A percentile compares a stretch with the other conserved stretches of the same genome.
Evolutionary conservation across 2,329 filamentous ascomycete species (phyloP).

Genomic region (Fusarium clavum): DNA sequence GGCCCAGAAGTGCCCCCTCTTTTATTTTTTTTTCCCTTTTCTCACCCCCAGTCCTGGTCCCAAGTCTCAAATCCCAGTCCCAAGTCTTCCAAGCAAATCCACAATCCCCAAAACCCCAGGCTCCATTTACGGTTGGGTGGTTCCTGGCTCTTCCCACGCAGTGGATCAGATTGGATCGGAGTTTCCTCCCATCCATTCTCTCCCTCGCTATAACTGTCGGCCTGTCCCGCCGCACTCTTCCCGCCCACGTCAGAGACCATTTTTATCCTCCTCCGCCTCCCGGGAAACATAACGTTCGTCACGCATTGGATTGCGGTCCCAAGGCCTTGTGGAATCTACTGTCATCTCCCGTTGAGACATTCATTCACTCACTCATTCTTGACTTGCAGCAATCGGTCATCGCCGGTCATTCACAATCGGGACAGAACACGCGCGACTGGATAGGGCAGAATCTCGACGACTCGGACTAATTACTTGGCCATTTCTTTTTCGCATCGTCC

Average conservation of each 20-base stretch:
- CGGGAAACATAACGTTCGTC: constrained; percentile 31
- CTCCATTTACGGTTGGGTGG: constrained; percentile 41
- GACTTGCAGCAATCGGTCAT: constrained; percentile 36
- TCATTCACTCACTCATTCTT: constrained; percentile 37
- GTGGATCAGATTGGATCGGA: constrained; percentile 42
- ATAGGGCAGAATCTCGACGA: constrained; percentile 14
- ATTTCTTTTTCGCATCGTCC: constrained; percentile 4
- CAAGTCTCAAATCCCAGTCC: constrained; percentile 37
- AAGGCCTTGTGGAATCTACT: constrained; percentile 43
- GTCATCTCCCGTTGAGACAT: constrained; percentile 45
- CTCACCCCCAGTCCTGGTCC: constrained; percentile 36
- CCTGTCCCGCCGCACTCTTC: constrained; percentile 42
- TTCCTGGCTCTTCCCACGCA: constrained; percentile 41
- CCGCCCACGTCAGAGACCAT: constrained; percentile 42
- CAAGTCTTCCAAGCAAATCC: constrained; percentile 29
- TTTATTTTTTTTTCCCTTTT: constrained; percentile 23
- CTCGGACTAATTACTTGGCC: constrained; percentile 19
- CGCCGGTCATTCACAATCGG: constrained; percentile 20
- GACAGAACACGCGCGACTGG: constrained; percentile 12
- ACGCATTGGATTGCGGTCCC: constrained; percentile 39
- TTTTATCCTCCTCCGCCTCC: constrained; percentile 28
- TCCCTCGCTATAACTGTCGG: constrained; percentile 43
- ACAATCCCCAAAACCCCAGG: constrained; percentile 41
- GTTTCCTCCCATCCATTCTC: constrained; percentile 37
- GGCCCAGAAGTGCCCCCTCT: constrained; percentile 36